Evolutionary conservation across 164 flowering plant genomes (phyloP).

Genomic region (Aristolochia californica): DNA sequence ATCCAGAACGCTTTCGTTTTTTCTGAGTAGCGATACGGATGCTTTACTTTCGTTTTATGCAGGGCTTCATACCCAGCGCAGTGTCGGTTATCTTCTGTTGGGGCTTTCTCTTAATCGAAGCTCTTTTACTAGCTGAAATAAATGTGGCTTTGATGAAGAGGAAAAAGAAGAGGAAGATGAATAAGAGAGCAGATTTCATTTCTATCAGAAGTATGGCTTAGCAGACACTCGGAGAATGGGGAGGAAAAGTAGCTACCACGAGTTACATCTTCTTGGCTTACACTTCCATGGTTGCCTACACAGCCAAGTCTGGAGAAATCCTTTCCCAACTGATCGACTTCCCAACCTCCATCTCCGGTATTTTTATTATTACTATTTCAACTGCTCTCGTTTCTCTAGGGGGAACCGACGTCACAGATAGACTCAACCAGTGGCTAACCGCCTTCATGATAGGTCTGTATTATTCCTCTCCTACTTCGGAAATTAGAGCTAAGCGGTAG

Average conservation of each 20-base stretch:
- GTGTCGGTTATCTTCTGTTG: slow-evolving; percentile 45
- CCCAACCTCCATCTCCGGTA: slow-evolving; percentile 42
- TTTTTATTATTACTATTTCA: slow-evolving; percentile 42
- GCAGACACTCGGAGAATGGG: slow-evolving; percentile 64
- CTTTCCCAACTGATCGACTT: slow-evolving; percentile 37
- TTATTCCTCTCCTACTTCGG: not conserved
- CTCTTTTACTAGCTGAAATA: slow-evolving; percentile 56
- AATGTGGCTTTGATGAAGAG: slow-evolving; percentile 40
- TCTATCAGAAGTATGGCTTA: slow-evolving; percentile 81
- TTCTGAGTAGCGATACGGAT: not conserved
- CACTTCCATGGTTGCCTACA: slow-evolving; percentile 55
- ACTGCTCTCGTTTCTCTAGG: slow-evolving; percentile 48
- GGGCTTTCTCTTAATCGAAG: slow-evolving; percentile 74
- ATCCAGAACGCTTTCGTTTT: too few species aligned
- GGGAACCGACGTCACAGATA: slow-evolving; percentile 50
- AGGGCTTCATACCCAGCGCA: slow-evolving; percentile 75
- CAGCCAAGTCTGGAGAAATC: slow-evolving; percentile 61
- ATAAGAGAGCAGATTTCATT: slow-evolving; percentile 30
- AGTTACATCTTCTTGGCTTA: slow-evolving; percentile 63
- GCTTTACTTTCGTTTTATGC: slow-evolving; percentile 8
- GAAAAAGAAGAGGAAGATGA: slow-evolving; percentile 18
- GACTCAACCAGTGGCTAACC: slow-evolving; percentile 67
- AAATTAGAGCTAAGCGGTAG: not conserved
- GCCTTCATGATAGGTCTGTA: slow-evolving; percentile 47
- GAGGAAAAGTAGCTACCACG: slow-evolving; percentile 44